Percentiles rank a stretch among this genome's conserved stretches.
Evolutionary conservation across 2,329 filamentous ascomycete species (phyloP).

Genomic region (Diaporthe sp.): DNA sequence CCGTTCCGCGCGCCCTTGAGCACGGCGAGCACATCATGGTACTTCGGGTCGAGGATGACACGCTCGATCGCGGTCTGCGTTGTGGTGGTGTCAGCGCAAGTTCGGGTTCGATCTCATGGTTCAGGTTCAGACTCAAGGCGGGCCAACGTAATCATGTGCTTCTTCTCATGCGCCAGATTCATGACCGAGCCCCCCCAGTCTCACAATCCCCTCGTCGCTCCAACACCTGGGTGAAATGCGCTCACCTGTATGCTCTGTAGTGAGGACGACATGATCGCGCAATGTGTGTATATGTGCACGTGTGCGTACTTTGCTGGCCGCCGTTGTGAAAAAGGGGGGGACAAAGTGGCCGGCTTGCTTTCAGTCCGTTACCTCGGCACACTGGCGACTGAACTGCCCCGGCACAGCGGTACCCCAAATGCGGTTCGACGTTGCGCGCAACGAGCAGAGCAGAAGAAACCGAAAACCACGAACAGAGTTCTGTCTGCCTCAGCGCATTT

Average conservation of each 20-base stretch:
- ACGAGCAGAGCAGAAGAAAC: not conserved
- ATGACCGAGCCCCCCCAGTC: not conserved
- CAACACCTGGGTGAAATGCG: not conserved
- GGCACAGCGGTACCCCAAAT: constrained; percentile 22
- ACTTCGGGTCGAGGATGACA: constrained; percentile 83
- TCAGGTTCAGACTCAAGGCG: not conserved
- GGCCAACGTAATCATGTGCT: not conserved
- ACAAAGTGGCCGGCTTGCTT: not conserved
- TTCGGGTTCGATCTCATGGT: not conserved
- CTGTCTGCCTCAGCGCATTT: not conserved
- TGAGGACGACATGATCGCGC: constrained; percentile 31
- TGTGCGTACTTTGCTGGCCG: not conserved
- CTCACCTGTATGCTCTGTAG: constrained; percentile 37
- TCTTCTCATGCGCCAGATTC: not conserved
- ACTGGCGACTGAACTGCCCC: constrained; percentile 14
- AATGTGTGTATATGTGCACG: not conserved
- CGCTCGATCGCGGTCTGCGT: constrained; percentile 77
- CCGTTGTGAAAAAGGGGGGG: not conserved
- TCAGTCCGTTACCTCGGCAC: constrained; percentile 33
- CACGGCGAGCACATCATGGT: constrained; percentile 87
- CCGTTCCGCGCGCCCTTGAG: constrained; percentile 97
- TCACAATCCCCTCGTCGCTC: not conserved
- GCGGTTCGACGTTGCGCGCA: not conserved
- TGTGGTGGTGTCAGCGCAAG: constrained; percentile 15
- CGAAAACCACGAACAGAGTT: not conserved